Conservation (phyloP, 345 rosid species). For the Pugionium dolabratum region DNA sequence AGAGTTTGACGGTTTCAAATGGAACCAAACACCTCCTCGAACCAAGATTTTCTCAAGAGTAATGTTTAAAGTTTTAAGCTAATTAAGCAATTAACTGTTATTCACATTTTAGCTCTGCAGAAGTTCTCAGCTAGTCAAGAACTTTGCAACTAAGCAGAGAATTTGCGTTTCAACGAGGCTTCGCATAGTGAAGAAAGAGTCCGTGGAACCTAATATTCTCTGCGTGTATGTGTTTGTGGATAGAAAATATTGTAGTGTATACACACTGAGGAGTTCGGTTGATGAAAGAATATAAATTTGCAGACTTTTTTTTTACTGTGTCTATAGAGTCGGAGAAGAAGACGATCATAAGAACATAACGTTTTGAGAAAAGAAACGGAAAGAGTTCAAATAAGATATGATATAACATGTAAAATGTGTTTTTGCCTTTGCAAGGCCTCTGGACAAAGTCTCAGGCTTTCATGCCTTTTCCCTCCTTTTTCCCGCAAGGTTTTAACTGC, state of each 20-base stretch:
- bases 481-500: constrained; percentile 33
- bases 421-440: constrained; percentile 33
- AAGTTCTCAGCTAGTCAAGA: constrained; percentile 3
- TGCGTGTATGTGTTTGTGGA: background rate
- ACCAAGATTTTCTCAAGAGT: background rate
- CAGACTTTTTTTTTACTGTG: constrained; percentile 27
- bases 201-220: constrained; percentile 8
- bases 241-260: constrained; percentile 2
- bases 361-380: constrained; percentile 33
- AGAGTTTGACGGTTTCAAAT: background rate
- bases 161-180: background rate
- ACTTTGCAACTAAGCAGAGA: background rate
- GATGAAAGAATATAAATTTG: constrained; percentile 21
- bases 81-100: background rate
- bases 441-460: constrained; percentile 33
- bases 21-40: background rate
- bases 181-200: constrained; percentile 2
- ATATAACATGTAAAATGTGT: constrained; percentile 33
- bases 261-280: constrained; percentile 6
- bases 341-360: constrained; percentile 21
- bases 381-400: constrained; percentile 33
- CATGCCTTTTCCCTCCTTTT: constrained; percentile 12
- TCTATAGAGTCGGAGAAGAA: constrained; percentile 34
- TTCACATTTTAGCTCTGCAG: background rate
- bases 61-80: background rate